Conservation (phyloP, 495 filamentous ascomycete genomes). For the Trichocladium antarcticum region DNA sequence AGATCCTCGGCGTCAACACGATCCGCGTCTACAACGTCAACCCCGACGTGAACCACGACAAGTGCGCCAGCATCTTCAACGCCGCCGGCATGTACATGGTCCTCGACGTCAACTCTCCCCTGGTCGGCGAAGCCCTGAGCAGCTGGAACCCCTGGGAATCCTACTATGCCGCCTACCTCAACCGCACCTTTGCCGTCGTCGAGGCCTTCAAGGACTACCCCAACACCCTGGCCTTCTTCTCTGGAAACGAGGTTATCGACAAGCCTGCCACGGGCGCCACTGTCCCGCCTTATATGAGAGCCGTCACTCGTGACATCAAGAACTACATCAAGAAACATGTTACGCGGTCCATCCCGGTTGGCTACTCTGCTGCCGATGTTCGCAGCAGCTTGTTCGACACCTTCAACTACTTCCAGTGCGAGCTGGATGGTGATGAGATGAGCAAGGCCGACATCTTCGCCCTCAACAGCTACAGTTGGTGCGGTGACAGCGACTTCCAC, state of each 20-base stretch:
- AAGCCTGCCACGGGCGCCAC: constrained; percentile 42
- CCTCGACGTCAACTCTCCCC: constrained; percentile 86
- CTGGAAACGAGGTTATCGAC: constrained; percentile 90
- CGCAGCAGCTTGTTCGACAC: constrained; percentile 66
- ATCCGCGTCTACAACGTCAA: constrained; percentile 91
- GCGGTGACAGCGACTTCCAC: constrained; percentile 61
- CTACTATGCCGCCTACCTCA: constrained; percentile 67
- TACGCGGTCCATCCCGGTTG: constrained; percentile 35
- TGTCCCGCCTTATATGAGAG: constrained; percentile 64
- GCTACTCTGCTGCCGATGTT: constrained; percentile 80
- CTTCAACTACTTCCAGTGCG: constrained; percentile 75
- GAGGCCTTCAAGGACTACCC: constrained; percentile 92
- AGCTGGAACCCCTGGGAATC: constrained; percentile 54
- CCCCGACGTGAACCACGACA: constrained; percentile 72
- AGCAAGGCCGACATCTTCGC: constrained; percentile 80
- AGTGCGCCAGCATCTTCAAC: constrained; percentile 88
- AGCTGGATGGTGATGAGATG: constrained; percentile 52
- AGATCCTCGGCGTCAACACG: constrained; percentile 71
- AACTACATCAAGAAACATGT: constrained; percentile 51
- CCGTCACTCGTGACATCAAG: constrained; percentile 73
- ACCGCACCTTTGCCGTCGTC: constrained; percentile 77
- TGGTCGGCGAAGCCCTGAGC: constrained; percentile 63
- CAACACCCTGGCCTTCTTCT: constrained; percentile 85
- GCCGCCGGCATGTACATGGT: constrained; percentile 51
- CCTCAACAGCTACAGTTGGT: constrained; percentile 94